Evolutionary conservation across 441 rosid species (phyloP).

Genomic region (Adansonia gregorii): DNA sequence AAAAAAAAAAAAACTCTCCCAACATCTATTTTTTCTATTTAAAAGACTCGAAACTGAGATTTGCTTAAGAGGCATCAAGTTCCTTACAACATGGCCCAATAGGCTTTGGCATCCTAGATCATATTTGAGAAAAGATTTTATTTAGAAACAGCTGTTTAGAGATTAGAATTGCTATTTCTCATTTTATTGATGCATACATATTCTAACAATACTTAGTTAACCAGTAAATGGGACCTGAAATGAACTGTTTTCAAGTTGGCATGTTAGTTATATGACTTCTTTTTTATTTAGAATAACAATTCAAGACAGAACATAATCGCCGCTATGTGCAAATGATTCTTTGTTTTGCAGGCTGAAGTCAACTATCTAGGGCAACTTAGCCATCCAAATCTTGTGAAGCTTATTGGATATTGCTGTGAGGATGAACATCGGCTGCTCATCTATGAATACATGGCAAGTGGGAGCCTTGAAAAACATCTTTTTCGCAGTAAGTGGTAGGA

Average conservation of each 20-base stretch:
- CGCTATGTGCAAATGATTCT: conserved; percentile 8
- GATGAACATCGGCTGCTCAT: conserved; percentile 89
- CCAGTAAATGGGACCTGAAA: background rate
- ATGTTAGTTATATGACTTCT: background rate
- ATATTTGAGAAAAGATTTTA: background rate
- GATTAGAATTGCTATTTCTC: conserved; percentile 6
- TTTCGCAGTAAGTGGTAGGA: conserved; percentile 70
- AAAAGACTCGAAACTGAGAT: too few relatives aligned
- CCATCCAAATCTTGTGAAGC: conserved; percentile 93
- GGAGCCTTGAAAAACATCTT: conserved; percentile 94
- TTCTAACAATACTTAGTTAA: background rate
- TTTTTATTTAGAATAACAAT: background rate
- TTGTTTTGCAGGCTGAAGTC: conserved; percentile 80
- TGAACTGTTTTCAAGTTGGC: background rate
- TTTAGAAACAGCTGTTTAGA: conserved; percentile 2
- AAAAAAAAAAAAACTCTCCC: too few relatives aligned
- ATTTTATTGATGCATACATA: background rate
- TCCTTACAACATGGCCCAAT: too few relatives aligned
- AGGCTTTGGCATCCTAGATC: background rate
- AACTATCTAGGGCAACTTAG: conserved; percentile 91
- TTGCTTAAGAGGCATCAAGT: too few relatives aligned
- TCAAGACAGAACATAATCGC: conserved; percentile 5
- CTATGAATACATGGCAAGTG: conserved; percentile 93
- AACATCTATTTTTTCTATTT: too few relatives aligned
- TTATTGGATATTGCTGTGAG: conserved; percentile 97